phyloP scores from a whole-genome alignment of 1,139 yeast genomes.

The Yamadazyma kanchanaburiensis region DNA sequence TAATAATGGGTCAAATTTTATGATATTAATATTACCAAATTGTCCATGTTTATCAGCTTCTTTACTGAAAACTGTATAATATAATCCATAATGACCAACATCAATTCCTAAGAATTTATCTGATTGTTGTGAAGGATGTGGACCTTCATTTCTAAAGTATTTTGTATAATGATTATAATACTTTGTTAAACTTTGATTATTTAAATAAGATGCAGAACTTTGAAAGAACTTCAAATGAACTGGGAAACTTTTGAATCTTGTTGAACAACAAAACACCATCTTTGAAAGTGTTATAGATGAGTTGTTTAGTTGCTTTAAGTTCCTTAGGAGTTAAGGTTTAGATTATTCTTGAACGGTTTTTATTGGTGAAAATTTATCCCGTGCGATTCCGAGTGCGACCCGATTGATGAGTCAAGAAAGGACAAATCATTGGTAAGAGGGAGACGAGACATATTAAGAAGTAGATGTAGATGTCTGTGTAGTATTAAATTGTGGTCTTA shows the following conservation, averaged over 20 bases:
- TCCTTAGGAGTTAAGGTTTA: no score
- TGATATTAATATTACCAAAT: constrained; percentile 9
- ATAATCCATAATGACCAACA: constrained; percentile 44
- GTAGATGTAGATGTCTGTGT: no score
- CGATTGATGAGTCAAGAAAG: no score
- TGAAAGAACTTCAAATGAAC: constrained; percentile 35
- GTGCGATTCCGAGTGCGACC: no score
- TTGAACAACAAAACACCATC: constrained; percentile 15
- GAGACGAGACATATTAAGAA: no score
- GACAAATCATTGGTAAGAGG: no score
- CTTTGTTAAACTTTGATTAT: constrained; percentile 18
- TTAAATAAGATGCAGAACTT: constrained; percentile 36
- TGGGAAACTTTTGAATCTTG: constrained; percentile 20
- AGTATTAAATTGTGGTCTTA: no score
- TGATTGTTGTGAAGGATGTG: constrained; percentile 27
- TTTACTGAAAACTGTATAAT: constrained; percentile 40
- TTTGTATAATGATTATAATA: constrained; percentile 22
- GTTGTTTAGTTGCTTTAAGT: constrained; percentile 1
- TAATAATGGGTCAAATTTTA: constrained; percentile 11
- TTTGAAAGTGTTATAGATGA: constrained; percentile 1
- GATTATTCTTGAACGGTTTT: no score
- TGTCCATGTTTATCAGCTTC: constrained; percentile 26
- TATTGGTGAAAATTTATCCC: no score
- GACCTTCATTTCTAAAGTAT: constrained; percentile 23
- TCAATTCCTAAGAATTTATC: constrained; percentile 27